Conservation (phyloP, 169 alveolate genomes). For the Babesia ovis region DNA sequence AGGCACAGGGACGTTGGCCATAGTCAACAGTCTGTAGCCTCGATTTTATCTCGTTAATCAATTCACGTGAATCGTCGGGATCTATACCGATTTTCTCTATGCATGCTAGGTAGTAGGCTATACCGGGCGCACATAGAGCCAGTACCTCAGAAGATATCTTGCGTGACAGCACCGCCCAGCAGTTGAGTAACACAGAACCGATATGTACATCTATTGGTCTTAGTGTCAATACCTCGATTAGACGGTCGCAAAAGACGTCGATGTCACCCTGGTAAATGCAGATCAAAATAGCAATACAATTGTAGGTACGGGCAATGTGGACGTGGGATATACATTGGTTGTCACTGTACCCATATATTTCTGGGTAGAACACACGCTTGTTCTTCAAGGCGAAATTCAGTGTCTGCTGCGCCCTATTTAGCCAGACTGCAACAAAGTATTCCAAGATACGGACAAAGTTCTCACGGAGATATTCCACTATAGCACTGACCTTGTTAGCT, state of each 20-base stretch:
- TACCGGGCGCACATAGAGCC: slow-evolving; percentile 47
- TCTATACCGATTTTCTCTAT: slow-evolving; percentile 5
- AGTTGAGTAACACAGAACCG: slow-evolving; percentile 5
- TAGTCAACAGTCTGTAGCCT: background rate
- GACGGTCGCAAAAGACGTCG: slow-evolving; percentile 55
- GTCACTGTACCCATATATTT: slow-evolving; percentile 30
- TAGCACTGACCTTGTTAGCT: background rate
- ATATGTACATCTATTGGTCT: background rate
- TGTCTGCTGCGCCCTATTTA: slow-evolving; percentile 18
- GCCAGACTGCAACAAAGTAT: slow-evolving; percentile 49
- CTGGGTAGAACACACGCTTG: slow-evolving; percentile 55
- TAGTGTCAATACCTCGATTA: slow-evolving; percentile 48
- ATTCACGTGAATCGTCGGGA: no score
- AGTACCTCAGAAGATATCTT: slow-evolving; percentile 8
- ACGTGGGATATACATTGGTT: background rate
- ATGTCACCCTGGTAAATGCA: slow-evolving; percentile 37
- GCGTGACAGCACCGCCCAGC: slow-evolving; percentile 35
- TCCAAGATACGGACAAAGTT: slow-evolving; percentile 52
- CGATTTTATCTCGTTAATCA: slow-evolving; percentile 3
- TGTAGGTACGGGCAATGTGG: slow-evolving; percentile 30
- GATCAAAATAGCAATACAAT: slow-evolving; percentile 44
- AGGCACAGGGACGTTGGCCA: slow-evolving; percentile 5
- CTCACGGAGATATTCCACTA: slow-evolving; percentile 34
- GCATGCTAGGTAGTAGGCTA: slow-evolving; percentile 27
- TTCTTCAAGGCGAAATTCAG: slow-evolving; percentile 29